These are phyloP conservation scores for Mentha longifolia DNA, from an alignment of 257 asterid species.

Conservation along the genomic window DNA sequence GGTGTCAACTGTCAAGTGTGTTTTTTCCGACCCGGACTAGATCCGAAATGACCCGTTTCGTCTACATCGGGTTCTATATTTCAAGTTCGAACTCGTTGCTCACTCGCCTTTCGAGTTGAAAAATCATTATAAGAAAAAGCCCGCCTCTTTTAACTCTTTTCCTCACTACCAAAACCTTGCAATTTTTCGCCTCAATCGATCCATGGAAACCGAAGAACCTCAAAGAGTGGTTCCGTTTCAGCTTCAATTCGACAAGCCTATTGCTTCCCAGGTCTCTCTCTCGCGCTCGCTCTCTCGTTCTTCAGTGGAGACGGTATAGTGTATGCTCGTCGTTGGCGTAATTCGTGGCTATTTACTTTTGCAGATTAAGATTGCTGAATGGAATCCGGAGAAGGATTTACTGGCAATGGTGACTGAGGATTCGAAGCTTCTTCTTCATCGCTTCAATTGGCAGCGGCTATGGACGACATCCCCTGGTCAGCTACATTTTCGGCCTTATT, in stretches of 20 bases:
- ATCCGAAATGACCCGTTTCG: neutral
- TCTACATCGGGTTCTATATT: neutral
- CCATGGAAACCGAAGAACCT: slow-evolving; percentile 68
- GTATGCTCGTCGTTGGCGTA: slow-evolving; percentile 3
- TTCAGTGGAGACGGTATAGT: neutral
- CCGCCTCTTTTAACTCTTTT: slow-evolving; percentile 35
- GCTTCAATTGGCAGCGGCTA: slow-evolving; percentile 98
- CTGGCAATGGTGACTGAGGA: slow-evolving; percentile 94
- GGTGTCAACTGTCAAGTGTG: too few relatives aligned
- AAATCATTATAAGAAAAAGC: slow-evolving; percentile 2
- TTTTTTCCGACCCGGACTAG: too few relatives aligned
- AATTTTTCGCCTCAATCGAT: slow-evolving; percentile 4
- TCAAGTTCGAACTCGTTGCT: neutral
- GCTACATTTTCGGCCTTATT: slow-evolving; percentile 2
- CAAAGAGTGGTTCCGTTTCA: slow-evolving; percentile 68
- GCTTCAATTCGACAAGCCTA: slow-evolving; percentile 93
- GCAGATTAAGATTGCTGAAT: slow-evolving; percentile 90
- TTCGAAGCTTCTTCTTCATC: slow-evolving; percentile 89
- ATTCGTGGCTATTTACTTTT: slow-evolving; percentile 24
- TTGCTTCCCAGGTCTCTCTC: slow-evolving; percentile 90
- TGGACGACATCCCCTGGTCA: slow-evolving; percentile 89
- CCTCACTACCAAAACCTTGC: slow-evolving; percentile 9
- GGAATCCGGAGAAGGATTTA: slow-evolving; percentile 98
- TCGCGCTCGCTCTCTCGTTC: neutral
- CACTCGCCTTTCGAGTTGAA: too few relatives aligned